phyloP scores from a whole-genome alignment of 805 yeast genomes.

The Ogataea trehalophila region DNA sequence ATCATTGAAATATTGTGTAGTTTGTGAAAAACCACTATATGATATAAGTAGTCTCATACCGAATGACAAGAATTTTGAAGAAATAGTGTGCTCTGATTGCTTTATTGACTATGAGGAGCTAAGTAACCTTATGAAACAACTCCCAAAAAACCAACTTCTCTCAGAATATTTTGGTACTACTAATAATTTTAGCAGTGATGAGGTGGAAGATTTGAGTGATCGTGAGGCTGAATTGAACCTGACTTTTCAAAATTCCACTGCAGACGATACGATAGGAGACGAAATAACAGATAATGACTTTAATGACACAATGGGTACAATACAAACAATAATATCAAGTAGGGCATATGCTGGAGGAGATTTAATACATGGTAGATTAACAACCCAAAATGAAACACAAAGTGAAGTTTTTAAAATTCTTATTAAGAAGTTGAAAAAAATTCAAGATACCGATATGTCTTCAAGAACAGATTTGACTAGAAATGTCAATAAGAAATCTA shows the following conservation, averaged over 20 bases:
- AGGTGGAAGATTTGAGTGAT: neutral
- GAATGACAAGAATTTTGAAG: constrained; percentile 31
- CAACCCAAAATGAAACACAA: neutral
- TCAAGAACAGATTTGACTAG: neutral
- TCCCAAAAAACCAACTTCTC: constrained; percentile 1
- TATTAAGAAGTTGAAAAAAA: constrained; percentile 3
- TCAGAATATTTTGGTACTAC: neutral
- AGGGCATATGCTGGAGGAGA: neutral
- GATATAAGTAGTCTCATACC: constrained; percentile 44
- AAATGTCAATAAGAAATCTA: neutral
- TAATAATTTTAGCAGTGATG: neutral
- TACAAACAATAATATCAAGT: neutral
- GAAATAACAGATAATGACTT: neutral
- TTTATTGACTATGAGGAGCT: constrained; percentile 37
- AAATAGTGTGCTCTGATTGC: constrained; percentile 61
- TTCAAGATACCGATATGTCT: constrained; percentile 4
- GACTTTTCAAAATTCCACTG: neutral
- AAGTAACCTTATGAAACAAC: constrained; percentile 9
- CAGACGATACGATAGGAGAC: neutral
- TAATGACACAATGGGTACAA: neutral
- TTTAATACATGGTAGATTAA: neutral
- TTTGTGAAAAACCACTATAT: constrained; percentile 66
- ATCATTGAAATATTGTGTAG: constrained; percentile 48
- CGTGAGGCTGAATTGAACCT: neutral
- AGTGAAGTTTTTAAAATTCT: constrained; percentile 1